phyloP scores from a whole-genome alignment of 768 basidiomycete genomes.

The Lactarius evosmus region DNA sequence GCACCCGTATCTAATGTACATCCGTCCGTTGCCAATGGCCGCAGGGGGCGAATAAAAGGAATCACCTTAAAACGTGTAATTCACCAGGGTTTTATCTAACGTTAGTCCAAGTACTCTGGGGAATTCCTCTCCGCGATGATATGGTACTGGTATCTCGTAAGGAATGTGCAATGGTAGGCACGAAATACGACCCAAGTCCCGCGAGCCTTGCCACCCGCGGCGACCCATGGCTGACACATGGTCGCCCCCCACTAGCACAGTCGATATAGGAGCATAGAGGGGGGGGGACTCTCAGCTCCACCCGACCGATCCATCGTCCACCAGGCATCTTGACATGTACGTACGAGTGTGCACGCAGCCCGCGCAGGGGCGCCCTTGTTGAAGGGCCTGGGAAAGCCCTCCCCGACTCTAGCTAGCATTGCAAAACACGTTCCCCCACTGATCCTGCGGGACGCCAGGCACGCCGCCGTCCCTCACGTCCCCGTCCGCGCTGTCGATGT shows the following conservation, averaged over 20 bases:
- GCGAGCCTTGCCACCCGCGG: background rate
- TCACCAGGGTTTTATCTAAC: background rate
- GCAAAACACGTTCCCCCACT: slow-evolving; percentile 78
- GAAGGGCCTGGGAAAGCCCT: background rate
- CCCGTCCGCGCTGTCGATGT: slow-evolving; percentile 52
- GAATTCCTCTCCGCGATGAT: background rate
- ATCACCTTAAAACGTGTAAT: background rate
- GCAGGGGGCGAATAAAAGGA: background rate
- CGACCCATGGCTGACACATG: background rate
- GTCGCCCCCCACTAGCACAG: background rate
- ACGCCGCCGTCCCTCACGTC: slow-evolving; percentile 48
- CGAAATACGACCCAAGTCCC: background rate
- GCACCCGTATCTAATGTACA: slow-evolving; percentile 11
- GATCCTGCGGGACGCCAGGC: slow-evolving; percentile 57
- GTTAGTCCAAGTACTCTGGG: background rate
- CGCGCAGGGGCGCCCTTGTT: background rate
- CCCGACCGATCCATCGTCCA: background rate
- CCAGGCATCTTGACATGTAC: background rate
- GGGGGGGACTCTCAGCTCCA: background rate
- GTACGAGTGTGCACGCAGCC: background rate
- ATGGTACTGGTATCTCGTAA: background rate
- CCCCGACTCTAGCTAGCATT: slow-evolving; percentile 36
- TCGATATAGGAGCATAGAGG: background rate
- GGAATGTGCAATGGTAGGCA: background rate
- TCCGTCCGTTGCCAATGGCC: background rate